Conservation (phyloP, 495 filamentous ascomycete species). For the Penicillium paradoxum region DNA sequence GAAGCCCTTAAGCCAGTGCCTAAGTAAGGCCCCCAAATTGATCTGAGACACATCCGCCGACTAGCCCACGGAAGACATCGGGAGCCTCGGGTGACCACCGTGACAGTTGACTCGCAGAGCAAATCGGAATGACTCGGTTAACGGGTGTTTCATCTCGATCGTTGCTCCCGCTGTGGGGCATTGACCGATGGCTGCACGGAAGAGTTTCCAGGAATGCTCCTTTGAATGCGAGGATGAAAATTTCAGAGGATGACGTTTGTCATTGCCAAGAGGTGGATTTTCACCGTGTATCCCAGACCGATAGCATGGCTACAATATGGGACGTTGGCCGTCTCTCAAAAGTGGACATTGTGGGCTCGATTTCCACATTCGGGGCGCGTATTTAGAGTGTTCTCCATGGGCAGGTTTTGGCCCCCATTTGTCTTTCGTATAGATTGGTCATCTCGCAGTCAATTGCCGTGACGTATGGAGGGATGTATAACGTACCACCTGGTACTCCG, state of each 20-base stretch:
- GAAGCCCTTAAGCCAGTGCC: neutral
- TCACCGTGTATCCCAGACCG: no score
- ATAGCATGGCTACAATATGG: no score
- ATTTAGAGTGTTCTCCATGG: no score
- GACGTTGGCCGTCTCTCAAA: no score
- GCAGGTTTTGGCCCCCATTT: no score
- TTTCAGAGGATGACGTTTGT: neutral
- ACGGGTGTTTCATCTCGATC: constrained; percentile 24
- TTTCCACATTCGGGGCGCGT: no score
- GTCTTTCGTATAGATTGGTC: no score
- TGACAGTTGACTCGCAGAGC: constrained; percentile 11
- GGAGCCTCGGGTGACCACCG: constrained; percentile 20
- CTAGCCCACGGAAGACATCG: constrained; percentile 19
- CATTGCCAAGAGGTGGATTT: neutral
- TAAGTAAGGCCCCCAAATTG: neutral
- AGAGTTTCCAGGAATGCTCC: neutral
- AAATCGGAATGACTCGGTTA: constrained; percentile 31
- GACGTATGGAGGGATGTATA: no score
- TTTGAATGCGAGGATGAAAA: neutral
- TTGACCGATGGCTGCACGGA: neutral
- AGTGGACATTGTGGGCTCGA: no score
- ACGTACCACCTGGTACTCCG: no score
- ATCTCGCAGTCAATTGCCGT: neutral
- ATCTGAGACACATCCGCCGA: constrained; percentile 22
- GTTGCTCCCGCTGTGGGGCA: constrained; percentile 28